phyloP scores from a whole-genome alignment of 805 yeast genomes.

The Sugiyamaella lignohabitans region DNA sequence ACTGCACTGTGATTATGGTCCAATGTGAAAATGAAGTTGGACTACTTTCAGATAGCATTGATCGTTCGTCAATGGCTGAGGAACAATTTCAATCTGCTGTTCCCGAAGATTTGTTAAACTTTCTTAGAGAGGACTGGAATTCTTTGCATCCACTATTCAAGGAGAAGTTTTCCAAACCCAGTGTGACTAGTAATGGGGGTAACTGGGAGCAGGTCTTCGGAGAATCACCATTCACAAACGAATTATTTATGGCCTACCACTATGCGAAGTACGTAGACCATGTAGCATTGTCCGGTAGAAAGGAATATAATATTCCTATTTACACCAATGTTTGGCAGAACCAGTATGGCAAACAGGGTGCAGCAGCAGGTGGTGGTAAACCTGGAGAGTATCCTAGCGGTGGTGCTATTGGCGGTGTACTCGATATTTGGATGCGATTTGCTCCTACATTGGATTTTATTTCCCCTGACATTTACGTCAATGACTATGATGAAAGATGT shows the following conservation, averaged over 20 bases:
- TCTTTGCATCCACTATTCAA: constrained; percentile 5
- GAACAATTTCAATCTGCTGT: constrained; percentile 7
- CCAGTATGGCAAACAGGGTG: neutral
- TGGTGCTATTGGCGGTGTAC: constrained; percentile 12
- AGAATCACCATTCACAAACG: constrained; percentile 8
- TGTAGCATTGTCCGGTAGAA: constrained; percentile 12
- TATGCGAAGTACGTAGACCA: constrained; percentile 14
- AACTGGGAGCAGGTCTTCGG: constrained; percentile 17
- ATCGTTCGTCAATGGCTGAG: constrained; percentile 4
- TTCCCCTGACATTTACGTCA: constrained; percentile 18
- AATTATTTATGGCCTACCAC: constrained; percentile 20
- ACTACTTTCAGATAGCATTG: constrained; percentile 17
- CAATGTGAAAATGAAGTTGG: constrained; percentile 19
- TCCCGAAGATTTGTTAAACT: constrained; percentile 7
- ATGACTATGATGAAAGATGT: constrained; percentile 13
- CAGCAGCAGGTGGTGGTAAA: constrained; percentile 15
- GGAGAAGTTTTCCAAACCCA: constrained; percentile 3
- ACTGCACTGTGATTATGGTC: constrained; percentile 16
- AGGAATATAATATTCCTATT: constrained; percentile 13
- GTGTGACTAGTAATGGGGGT: neutral
- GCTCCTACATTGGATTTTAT: constrained; percentile 10
- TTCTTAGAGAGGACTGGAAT: neutral
- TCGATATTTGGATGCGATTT: constrained; percentile 16
- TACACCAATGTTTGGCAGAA: constrained; percentile 18
- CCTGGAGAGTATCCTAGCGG: constrained; percentile 20